Conservation (phyloP, 768 basidiomycete genomes). For the Panellus pusillus region DNA sequence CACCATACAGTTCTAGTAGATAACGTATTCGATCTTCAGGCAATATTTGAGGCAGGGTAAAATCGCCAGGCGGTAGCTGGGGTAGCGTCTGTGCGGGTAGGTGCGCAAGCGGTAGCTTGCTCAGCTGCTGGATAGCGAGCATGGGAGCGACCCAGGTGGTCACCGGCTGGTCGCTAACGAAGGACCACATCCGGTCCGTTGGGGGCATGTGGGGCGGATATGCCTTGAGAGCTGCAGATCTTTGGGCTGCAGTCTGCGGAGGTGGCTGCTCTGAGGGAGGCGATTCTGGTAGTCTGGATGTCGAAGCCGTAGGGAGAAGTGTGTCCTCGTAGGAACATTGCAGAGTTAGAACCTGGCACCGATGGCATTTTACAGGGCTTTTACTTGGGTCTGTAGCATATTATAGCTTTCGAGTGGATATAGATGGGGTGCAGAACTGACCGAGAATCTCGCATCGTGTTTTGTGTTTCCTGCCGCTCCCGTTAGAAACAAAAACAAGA, state of each 20-base stretch:
- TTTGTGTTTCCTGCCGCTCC: constrained; percentile 39
- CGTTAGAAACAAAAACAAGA: too few species aligned
- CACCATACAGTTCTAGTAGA: constrained; percentile 33
- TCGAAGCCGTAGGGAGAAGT: constrained; percentile 7
- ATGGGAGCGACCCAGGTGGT: constrained; percentile 43
- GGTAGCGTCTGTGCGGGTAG: constrained; percentile 18
- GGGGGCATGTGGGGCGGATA: constrained; percentile 23
- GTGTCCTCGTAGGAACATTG: constrained; percentile 41
- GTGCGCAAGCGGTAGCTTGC: constrained; percentile 9
- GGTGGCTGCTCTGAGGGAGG: background rate
- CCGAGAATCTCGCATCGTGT: constrained; percentile 46
- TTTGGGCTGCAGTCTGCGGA: background rate
- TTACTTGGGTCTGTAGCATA: constrained; percentile 20
- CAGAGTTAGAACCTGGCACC: constrained; percentile 43
- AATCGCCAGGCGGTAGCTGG: constrained; percentile 25
- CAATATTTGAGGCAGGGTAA: constrained; percentile 30
- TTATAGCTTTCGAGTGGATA: background rate
- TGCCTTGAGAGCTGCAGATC: background rate
- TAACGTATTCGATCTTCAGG: constrained; percentile 33
- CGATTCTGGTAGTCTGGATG: background rate
- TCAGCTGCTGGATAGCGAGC: constrained; percentile 37
- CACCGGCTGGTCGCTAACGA: constrained; percentile 28
- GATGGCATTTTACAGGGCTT: constrained; percentile 35
- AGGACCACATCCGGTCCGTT: constrained; percentile 38
- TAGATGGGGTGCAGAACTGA: constrained; percentile 1